Evolutionary conservation across 768 basidiomycete species (phyloP).

Genomic region (Lentinula guzmanii): DNA sequence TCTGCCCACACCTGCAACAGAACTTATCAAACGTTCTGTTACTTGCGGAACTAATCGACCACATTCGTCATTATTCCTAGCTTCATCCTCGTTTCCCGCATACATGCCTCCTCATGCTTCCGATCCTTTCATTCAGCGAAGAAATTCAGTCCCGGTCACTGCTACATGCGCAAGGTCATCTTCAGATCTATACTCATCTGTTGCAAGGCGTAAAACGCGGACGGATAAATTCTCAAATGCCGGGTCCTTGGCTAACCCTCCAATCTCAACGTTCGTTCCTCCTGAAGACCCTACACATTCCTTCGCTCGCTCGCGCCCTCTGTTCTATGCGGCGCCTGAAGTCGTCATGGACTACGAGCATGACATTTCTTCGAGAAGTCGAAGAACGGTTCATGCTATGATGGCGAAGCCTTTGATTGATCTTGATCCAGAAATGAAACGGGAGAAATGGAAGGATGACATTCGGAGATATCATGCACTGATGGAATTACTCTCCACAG

Average conservation of each 20-base stretch:
- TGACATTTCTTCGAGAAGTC: neutral
- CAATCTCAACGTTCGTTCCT: neutral
- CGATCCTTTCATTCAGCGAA: constrained; percentile 26
- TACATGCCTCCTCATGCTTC: constrained; percentile 26
- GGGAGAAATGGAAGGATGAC: constrained; percentile 37
- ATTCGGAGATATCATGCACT: constrained; percentile 66
- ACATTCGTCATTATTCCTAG: constrained; percentile 23
- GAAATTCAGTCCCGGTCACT: constrained; percentile 36
- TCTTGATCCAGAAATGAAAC: constrained; percentile 13
- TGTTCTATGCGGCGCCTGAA: neutral
- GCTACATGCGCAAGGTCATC: constrained; percentile 10
- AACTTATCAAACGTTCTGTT: constrained; percentile 30
- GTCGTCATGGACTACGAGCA: neutral
- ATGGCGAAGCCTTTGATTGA: neutral
- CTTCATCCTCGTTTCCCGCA: constrained; percentile 44
- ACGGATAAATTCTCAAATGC: neutral
- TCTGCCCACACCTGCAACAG: constrained; percentile 51
- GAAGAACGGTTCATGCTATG: neutral
- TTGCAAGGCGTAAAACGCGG: neutral
- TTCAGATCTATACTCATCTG: neutral
- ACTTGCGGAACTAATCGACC: constrained; percentile 25
- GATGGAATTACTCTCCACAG: constrained; percentile 79
- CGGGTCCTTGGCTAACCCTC: neutral
- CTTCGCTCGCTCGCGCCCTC: neutral
- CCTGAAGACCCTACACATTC: neutral